phyloP scores from a whole-genome alignment of 176 grass and related monocot species.

The Raddia distichophylla region DNA sequence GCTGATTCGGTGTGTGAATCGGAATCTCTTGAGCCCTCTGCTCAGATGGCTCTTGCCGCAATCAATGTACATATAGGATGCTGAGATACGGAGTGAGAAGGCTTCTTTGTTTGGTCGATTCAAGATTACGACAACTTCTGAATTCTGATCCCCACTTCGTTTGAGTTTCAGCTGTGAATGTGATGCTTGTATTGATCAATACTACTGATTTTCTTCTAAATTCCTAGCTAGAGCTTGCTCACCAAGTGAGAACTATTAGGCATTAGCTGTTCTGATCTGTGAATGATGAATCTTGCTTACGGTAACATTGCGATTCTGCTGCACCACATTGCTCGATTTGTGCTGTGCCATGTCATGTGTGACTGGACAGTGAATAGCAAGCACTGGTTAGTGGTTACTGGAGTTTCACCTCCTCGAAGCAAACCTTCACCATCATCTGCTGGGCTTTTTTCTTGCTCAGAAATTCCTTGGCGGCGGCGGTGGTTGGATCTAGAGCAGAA shows the following conservation, averaged over 20 bases:
- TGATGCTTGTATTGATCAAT: background rate
- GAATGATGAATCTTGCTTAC: background rate
- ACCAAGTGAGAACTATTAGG: background rate
- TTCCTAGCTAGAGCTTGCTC: background rate
- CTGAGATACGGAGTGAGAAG: conserved; percentile 18
- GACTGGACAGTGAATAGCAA: background rate
- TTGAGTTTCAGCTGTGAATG: background rate
- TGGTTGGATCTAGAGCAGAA: background rate
- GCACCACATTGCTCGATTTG: background rate
- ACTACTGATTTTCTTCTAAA: background rate
- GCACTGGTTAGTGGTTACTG: background rate
- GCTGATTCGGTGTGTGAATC: conserved; percentile 44
- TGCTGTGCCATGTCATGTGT: background rate
- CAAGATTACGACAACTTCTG: conserved; percentile 5
- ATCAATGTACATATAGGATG: conserved; percentile 56
- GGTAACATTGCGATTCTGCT: background rate
- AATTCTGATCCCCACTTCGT: background rate
- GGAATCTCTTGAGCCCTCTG: conserved; percentile 2
- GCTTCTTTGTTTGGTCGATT: conserved; percentile 23
- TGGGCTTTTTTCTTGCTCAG: too few species aligned
- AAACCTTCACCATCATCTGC: background rate
- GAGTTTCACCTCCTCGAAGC: background rate
- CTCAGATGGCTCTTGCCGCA: conserved; percentile 27
- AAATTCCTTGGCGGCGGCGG: background rate
- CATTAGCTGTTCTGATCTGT: background rate